Base-by-base conservation (phyloP, 257 asterid genomes). In the Forsythia suspensa region DNA sequence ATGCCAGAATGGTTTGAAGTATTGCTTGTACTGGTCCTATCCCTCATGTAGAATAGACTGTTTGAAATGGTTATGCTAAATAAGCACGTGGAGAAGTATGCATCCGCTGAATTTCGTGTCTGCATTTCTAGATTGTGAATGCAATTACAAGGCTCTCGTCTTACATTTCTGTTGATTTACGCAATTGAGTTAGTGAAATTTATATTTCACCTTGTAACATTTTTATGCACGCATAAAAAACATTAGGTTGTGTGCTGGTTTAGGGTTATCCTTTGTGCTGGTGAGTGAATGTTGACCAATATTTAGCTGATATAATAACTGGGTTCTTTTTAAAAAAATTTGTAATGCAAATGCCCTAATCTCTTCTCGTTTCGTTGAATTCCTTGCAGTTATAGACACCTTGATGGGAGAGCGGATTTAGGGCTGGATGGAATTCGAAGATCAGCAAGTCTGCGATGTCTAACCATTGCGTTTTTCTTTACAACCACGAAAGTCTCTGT, bases 361-460 rank as follows among this genome's bases (percentile, higher is more conserved):
- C 34, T 44, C 72, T 16, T 55, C 48, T 21, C 13, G 11, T 43
- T 79, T 9, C 72, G 42, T 37, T 72, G 75, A 79, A 74, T 77
- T 36, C 71, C 71, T 42, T 66, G 63, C 79, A 85, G 86, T 75
- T 68, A 39, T 48, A 69, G 18, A 36, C 37, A 69, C 65, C 48
- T 21, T 80, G 79, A 76, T 65, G 71, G 68, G 77, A 77, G 81
- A 37, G 52, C 38, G 42, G 73, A 67, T 67, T 18, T 78, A 51
- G 72, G 63, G 66, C 66, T n/a, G 66, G 66, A 57, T 1, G 36
- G 11, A 4, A 7, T 18, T 57, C 7, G 11, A 20, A 57, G 67
- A 20, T 5, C 36, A 57, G 67, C 10, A 20, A 20, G 13, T 57
- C 11, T 57, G 36, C 10, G 36, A 57, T 34, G 2, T 6, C 70